A percentile compares a stretch with the other conserved stretches of the same genome.
Conservation (phyloP, 2,329 filamentous ascomycete genomes). For the Calonectria pseudoreteaudii region DNA sequence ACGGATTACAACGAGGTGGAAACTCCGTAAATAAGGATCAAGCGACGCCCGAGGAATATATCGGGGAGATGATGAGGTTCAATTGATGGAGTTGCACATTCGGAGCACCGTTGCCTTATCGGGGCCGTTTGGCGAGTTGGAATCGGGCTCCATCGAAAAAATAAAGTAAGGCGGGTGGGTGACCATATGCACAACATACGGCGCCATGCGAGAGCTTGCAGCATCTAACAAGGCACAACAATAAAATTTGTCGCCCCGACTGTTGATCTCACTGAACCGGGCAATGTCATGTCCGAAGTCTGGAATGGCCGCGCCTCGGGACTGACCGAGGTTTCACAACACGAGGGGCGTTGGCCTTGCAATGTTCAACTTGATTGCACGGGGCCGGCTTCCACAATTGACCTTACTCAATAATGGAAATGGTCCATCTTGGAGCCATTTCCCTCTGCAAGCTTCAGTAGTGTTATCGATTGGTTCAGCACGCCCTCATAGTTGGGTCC, state of each 20-base stretch:
- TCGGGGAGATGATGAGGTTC: not conserved
- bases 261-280: not conserved
- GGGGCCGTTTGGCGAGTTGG: slow-evolving; percentile 2
- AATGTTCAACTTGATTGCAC: not conserved
- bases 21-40: not conserved
- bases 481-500: not conserved
- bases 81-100: not conserved
- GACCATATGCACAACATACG: not conserved
- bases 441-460: not conserved
- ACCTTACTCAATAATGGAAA: not conserved
- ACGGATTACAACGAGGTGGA: not conserved
- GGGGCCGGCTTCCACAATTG: not conserved
- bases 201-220: not conserved
- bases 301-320: not conserved
- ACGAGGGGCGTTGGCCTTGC: not conserved
- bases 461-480: not conserved
- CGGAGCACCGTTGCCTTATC: not conserved
- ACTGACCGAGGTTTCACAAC: not conserved
- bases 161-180: not conserved
- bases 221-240: not conserved
- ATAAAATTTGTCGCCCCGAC: not conserved
- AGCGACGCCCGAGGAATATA: not conserved
- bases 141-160: not conserved
- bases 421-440: not conserved
- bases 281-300: not conserved